phyloP scores from a whole-genome alignment of 495 filamentous ascomycete species.

The Corynascus novoguineensis region DNA sequence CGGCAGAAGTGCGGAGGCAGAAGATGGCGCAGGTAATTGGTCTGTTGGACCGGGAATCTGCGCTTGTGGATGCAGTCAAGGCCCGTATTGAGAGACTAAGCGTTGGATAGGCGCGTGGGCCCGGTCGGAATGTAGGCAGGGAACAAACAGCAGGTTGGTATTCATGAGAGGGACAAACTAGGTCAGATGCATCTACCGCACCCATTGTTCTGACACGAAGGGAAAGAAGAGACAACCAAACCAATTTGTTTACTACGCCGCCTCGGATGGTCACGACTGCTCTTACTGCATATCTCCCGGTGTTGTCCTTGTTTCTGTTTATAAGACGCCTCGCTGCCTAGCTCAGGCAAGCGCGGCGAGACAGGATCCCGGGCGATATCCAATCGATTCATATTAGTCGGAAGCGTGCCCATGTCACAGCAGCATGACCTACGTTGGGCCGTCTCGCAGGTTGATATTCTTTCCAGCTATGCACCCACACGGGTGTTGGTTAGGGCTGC shows the following conservation, averaged over 20 bases:
- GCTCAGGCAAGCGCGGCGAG: neutral
- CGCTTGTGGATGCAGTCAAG: constrained; percentile 46
- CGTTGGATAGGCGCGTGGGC: constrained; percentile 19
- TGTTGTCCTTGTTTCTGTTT: neutral
- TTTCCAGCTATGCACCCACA: neutral
- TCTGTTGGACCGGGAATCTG: constrained; percentile 64
- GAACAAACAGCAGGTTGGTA: no score
- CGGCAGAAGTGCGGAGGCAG: constrained; percentile 59
- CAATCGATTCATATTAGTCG: neutral
- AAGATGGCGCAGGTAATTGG: constrained; percentile 64
- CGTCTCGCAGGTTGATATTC: no score
- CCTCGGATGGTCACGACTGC: constrained; percentile 1
- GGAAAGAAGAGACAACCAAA: constrained; percentile 2
- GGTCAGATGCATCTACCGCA: constrained; percentile 10
- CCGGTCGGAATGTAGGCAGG: constrained; percentile 2
- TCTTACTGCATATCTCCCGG: constrained; percentile 8
- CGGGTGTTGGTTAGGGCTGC: neutral
- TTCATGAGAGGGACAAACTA: neutral
- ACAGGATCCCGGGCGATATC: neutral
- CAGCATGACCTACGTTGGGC: no score
- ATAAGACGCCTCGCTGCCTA: neutral
- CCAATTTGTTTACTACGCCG: constrained; percentile 6
- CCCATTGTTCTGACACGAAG: constrained; percentile 1
- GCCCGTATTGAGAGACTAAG: constrained; percentile 30
- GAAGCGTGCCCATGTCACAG: no score